Conservation (phyloP, 345 rosid genomes). For the Salix dunnii region DNA sequence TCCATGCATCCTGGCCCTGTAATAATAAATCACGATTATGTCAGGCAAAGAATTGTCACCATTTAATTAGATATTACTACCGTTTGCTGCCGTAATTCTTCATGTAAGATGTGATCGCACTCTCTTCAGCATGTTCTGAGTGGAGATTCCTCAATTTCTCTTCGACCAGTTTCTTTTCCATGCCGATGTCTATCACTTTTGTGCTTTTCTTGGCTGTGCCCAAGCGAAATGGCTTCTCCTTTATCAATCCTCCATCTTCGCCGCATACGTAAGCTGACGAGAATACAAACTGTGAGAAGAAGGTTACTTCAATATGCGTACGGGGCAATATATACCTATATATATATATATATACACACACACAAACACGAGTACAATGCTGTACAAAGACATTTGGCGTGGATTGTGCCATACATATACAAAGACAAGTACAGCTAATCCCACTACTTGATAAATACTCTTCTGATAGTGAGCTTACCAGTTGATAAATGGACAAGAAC, state of each 20-base stretch:
- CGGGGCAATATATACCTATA: too few species aligned
- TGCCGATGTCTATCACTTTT: conserved; percentile 39
- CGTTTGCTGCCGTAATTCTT: conserved; percentile 56
- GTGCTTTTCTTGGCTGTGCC: conserved; percentile 54
- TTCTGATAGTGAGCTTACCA: conserved; percentile 46
- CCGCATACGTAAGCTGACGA: conserved; percentile 33
- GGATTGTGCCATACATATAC: too few species aligned
- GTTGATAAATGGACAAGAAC: conserved; percentile 62
- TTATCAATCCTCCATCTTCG: conserved; percentile 42
- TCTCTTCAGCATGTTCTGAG: conserved; percentile 30
- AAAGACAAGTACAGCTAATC: conserved; percentile 24
- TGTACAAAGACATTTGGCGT: too few species aligned
- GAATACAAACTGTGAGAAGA: too few species aligned
- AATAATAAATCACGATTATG: too few species aligned
- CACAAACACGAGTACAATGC: too few species aligned
- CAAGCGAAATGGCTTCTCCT: conserved; percentile 36
- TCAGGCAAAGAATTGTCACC: too few species aligned
- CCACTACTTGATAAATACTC: background rate
- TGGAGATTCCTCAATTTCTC: conserved; percentile 42
- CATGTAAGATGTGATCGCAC: conserved; percentile 40
- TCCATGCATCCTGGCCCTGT: conserved; percentile 15
- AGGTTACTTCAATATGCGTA: too few species aligned
- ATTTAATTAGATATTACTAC: conserved; percentile 11
- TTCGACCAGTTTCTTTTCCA: conserved; percentile 40
- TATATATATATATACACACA: too few species aligned